These are phyloP conservation scores for Penicillium capsulatum DNA, from an alignment of 2,329 filamentous ascomycete species.

Conservation along the genomic window DNA sequence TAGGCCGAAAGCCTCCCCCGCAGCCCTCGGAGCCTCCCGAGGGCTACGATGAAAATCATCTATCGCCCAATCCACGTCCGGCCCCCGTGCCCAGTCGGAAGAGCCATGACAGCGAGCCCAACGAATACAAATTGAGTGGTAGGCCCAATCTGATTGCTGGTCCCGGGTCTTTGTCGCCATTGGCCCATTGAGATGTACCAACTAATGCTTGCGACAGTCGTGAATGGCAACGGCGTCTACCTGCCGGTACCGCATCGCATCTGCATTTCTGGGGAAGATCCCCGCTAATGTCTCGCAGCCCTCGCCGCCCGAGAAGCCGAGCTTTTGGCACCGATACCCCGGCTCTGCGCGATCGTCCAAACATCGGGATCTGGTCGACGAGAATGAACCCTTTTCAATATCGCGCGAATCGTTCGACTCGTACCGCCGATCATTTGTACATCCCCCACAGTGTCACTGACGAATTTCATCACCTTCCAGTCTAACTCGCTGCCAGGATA, in stretches of 20 bases:
- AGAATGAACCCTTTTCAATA: constrained; percentile 91
- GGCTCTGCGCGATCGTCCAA: constrained; percentile 50
- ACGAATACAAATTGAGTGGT: constrained; percentile 79
- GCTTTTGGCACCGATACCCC: constrained; percentile 63
- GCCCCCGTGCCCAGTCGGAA: constrained; percentile 56
- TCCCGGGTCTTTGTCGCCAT: not conserved
- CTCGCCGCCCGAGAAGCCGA: constrained; percentile 81
- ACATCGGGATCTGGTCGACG: constrained; percentile 63
- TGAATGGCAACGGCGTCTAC: constrained; percentile 93
- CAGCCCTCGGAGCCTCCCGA: constrained; percentile 33
- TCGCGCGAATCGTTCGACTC: constrained; percentile 96
- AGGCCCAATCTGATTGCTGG: constrained; percentile 35
- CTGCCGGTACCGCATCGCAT: constrained; percentile 68
- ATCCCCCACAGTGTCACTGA: constrained; percentile 40
- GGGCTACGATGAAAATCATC: constrained; percentile 53
- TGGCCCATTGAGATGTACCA: constrained; percentile 5
- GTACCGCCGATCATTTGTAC: constrained; percentile 89
- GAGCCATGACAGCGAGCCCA: constrained; percentile 61
- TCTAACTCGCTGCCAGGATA: constrained; percentile 59
- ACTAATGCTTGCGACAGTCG: constrained; percentile 58
- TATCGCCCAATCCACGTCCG: constrained; percentile 44
- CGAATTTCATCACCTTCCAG: not conserved
- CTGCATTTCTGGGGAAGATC: not conserved
- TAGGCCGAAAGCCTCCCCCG: constrained; percentile 56
- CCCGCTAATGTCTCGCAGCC: constrained; percentile 51